A percentile compares a stretch with the other conserved stretches of the same genome.
Conservation (phyloP, 345 rosid genomes). For the Eucalyptus tenuipes region DNA sequence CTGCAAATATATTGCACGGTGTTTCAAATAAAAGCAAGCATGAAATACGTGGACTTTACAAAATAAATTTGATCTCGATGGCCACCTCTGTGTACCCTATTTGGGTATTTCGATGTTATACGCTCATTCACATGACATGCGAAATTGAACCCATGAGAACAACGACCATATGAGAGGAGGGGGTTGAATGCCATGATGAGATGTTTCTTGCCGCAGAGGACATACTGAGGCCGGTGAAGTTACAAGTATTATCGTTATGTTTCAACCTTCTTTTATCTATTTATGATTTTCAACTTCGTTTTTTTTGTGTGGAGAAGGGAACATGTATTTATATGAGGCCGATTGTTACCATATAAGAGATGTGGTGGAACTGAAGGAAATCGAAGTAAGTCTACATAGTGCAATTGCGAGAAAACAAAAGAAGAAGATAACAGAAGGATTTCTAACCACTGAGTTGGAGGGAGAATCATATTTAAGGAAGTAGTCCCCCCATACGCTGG, state of each 20-base stretch:
- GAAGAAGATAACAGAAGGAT: not conserved
- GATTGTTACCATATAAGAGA: not conserved
- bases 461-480: not conserved
- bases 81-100: not conserved
- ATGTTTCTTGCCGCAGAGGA: not conserved
- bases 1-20: not conserved
- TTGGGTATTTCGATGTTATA: not conserved
- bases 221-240: not conserved
- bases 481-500: conserved; percentile 5
- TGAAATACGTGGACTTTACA: not conserved
- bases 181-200: not conserved
- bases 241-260: not conserved
- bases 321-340: not conserved
- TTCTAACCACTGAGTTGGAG: not conserved
- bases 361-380: not conserved
- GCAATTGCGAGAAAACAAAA: not conserved
- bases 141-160: not conserved
- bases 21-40: not conserved
- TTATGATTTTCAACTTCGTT: not conserved
- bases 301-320: not conserved
- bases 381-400: not conserved
- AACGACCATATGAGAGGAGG: not conserved
- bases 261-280: not conserved
- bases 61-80: not conserved
- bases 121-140: not conserved